phyloP scores from a whole-genome alignment of 2,329 filamentous ascomycete genomes.

The Magnaporthiopsis poae region DNA sequence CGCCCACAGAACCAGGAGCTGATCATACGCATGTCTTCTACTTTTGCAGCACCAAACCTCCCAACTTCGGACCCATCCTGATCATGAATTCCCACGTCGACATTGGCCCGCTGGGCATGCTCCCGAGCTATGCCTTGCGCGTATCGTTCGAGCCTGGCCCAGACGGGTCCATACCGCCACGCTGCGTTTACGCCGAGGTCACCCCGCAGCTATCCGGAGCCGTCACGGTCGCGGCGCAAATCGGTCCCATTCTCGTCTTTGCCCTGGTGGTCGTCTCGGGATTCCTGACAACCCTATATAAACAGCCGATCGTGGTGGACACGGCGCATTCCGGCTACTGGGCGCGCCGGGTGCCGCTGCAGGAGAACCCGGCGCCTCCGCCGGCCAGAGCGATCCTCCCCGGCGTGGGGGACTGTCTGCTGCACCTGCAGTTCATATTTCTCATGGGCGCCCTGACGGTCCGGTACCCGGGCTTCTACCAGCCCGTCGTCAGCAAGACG shows the following conservation, averaged over 20 bases:
- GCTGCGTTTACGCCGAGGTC: not conserved
- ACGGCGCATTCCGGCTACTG: not conserved
- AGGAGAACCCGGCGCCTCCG: not conserved
- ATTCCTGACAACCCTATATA: not conserved
- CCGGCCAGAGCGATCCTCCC: slow-evolving; percentile 8
- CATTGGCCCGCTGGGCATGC: not conserved
- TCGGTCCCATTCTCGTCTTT: not conserved
- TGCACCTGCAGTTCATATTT: slow-evolving; percentile 68
- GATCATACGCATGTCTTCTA: not conserved
- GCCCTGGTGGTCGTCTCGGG: not conserved
- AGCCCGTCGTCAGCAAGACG: slow-evolving; percentile 56
- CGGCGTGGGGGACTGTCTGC: slow-evolving; percentile 55
- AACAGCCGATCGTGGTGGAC: not conserved
- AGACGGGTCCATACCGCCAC: not conserved
- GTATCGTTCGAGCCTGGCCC: not conserved
- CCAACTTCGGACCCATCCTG: not conserved
- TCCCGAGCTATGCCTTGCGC: not conserved
- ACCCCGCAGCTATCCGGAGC: not conserved
- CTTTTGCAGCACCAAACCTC: not conserved
- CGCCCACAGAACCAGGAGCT: not conserved
- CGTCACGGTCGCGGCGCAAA: not conserved
- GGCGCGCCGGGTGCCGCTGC: not conserved
- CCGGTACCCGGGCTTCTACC: slow-evolving; percentile 63
- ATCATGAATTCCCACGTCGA: not conserved
- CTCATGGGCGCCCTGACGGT: slow-evolving; percentile 60